A percentile compares a stretch with the other conserved stretches of the same genome.
Conservation (phyloP, 2,329 filamentous ascomycete genomes). For the Emergomyces orientalis region DNA sequence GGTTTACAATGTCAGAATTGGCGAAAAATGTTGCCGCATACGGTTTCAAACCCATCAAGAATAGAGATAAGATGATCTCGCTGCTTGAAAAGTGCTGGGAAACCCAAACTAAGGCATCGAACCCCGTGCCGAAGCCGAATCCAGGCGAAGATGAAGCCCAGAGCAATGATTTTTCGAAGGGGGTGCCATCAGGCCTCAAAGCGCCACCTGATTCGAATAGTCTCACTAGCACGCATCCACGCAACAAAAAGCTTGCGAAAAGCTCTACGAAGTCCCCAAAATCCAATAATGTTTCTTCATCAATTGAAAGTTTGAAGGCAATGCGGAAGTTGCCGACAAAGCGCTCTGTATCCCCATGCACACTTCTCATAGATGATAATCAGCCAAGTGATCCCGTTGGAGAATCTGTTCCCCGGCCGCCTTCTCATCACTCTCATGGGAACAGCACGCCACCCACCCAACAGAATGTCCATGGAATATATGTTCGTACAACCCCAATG, state of each 20-base stretch:
- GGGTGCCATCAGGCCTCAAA: neutral
- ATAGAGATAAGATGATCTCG: slow-evolving; percentile 58
- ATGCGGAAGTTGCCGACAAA: neutral
- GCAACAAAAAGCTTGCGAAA: neutral
- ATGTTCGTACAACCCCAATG: slow-evolving; percentile 10
- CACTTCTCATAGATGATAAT: neutral
- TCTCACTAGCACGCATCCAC: neutral
- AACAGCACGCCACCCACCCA: neutral
- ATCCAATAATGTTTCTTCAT: neutral
- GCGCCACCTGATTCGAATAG: neutral
- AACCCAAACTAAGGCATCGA: slow-evolving; percentile 39
- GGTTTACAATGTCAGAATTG: slow-evolving; percentile 55
- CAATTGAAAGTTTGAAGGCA: neutral
- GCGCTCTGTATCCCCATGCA: neutral
- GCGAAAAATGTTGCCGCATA: slow-evolving; percentile 53
- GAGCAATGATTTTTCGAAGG: neutral
- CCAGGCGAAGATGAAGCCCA: slow-evolving; percentile 12
- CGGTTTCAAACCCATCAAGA: slow-evolving; percentile 65
- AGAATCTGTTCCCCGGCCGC: neutral
- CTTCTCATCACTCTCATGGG: neutral
- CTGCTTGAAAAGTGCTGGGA: slow-evolving; percentile 63
- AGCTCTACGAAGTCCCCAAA: neutral
- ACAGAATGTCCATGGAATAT: neutral
- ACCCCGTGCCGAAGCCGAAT: slow-evolving; percentile 8
- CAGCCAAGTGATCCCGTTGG: neutral